These are phyloP conservation scores for Penicillium sp. DNA, from an alignment of 2,329 filamentous ascomycete genomes.

Conservation along the genomic window DNA sequence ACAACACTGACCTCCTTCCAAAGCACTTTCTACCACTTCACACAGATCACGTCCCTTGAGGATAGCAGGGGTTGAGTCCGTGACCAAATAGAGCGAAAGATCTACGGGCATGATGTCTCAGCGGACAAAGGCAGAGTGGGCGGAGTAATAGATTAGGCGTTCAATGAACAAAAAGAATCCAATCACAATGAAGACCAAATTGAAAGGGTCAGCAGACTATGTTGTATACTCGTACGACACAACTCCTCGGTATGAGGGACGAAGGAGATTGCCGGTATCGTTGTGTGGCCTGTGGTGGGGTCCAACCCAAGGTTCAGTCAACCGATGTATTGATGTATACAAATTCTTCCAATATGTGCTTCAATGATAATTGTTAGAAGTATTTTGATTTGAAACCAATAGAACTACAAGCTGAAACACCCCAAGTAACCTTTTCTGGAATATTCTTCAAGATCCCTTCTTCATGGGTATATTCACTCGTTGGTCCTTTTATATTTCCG, in stretches of 20 bases:
- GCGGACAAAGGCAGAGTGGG: neutral
- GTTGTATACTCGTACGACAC: slow-evolving; percentile 1
- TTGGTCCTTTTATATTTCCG: neutral
- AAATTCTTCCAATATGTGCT: neutral
- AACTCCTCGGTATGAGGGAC: neutral
- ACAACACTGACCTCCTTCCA: slow-evolving; percentile 63
- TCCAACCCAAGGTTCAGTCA: neutral
- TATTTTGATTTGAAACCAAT: neutral
- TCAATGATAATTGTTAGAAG: neutral
- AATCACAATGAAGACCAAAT: neutral
- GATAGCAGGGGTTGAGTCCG: slow-evolving; percentile 84
- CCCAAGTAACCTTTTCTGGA: neutral
- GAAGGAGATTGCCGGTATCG: slow-evolving; percentile 6
- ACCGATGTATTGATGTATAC: neutral
- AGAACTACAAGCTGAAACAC: no score
- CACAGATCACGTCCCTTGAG: slow-evolving; percentile 70
- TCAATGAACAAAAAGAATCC: neutral
- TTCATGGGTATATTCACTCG: no score
- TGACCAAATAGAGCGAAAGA: slow-evolving; percentile 86
- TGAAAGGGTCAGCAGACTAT: neutral
- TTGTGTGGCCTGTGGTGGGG: slow-evolving; percentile 8
- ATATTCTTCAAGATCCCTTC: neutral
- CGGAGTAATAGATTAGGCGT: neutral
- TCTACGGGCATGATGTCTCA: slow-evolving; percentile 53
- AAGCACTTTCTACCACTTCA: slow-evolving; percentile 69